Evolutionary conservation across 805 yeast genomes (phyloP).

Genomic region (Cyberlindnera nakhonratchasimensis): DNA sequence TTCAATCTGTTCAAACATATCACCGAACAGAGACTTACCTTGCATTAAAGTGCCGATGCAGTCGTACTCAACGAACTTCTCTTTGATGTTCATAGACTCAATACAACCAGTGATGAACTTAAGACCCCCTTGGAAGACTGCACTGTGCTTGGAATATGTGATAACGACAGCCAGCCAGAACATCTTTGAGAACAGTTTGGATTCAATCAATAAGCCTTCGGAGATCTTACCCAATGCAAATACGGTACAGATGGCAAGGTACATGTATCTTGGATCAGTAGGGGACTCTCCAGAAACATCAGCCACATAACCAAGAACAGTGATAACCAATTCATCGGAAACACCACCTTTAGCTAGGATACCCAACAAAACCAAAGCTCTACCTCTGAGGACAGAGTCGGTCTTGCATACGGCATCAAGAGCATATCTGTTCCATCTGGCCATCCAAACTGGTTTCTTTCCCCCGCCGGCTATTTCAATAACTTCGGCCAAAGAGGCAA

Average conservation of each 20-base stretch:
- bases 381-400: constrained; percentile 57
- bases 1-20: constrained; percentile 43
- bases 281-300: constrained; percentile 31
- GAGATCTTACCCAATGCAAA: constrained; percentile 39
- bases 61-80: constrained; percentile 26
- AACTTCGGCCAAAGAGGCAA: constrained; percentile 51
- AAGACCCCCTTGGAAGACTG: constrained; percentile 39
- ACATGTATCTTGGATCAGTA: constrained; percentile 24
- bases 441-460: constrained; percentile 52
- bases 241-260: constrained; percentile 33
- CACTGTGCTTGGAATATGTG: constrained; percentile 32
- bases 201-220: constrained; percentile 35
- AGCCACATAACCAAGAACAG: constrained; percentile 32
- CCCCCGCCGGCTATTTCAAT: constrained; percentile 47
- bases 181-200: constrained; percentile 29
- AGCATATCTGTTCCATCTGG: constrained; percentile 63
- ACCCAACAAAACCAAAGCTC: constrained; percentile 70
- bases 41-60: constrained; percentile 30
- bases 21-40: constrained; percentile 35
- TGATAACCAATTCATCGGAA: constrained; percentile 48
- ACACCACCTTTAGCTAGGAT: constrained; percentile 61
- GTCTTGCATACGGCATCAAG: constrained; percentile 57
- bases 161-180: constrained; percentile 38
- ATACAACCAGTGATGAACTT: constrained; percentile 37
- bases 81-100: constrained; percentile 31